These are phyloP conservation scores for Grifola frondosa DNA, from an alignment of 1,284 basidiomycete species.

Conservation along the genomic window DNA sequence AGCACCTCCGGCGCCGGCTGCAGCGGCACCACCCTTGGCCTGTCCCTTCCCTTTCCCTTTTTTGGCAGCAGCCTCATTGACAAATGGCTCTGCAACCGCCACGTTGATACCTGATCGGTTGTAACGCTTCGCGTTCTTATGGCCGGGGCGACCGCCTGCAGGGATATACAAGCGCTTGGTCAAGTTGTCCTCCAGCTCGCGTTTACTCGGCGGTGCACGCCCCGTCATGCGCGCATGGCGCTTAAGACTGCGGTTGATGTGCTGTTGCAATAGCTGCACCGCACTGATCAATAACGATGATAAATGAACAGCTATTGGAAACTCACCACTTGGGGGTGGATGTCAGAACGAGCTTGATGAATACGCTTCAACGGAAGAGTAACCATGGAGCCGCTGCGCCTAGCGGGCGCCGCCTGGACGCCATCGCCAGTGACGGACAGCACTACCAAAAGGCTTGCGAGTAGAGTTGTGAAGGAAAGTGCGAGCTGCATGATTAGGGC, in stretches of 20 bases:
- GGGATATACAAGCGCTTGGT: conserved; percentile 49
- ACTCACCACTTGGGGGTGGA: conserved; percentile 68
- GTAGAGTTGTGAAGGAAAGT: conserved; percentile 50
- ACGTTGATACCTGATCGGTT: conserved; percentile 31
- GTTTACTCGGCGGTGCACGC: conserved; percentile 47
- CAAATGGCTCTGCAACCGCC: conserved; percentile 8
- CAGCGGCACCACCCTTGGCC: conserved; percentile 16
- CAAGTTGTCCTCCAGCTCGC: conserved; percentile 50
- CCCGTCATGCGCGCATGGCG: conserved; percentile 73
- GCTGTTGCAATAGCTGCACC: conserved; percentile 63
- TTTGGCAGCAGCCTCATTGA: conserved; percentile 8
- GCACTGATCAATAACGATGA: neutral
- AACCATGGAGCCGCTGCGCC: conserved; percentile 40
- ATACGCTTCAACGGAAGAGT: conserved; percentile 59
- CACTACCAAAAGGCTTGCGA: conserved; percentile 50
- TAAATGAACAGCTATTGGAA: conserved; percentile 1
- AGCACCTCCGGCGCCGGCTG: conserved; percentile 4
- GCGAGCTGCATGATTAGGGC: conserved; percentile 51
- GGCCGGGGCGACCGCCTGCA: conserved; percentile 18
- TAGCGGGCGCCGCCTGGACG: conserved; percentile 43
- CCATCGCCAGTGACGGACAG: conserved; percentile 36
- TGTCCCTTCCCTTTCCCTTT: conserved; percentile 18
- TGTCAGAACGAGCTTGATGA: conserved; percentile 37
- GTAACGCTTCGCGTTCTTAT: conserved; percentile 36
- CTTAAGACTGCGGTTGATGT: conserved; percentile 64